Evolutionary conservation across 495 filamentous ascomycete species (phyloP).

Genomic region (Achaetomiella virescens): DNA sequence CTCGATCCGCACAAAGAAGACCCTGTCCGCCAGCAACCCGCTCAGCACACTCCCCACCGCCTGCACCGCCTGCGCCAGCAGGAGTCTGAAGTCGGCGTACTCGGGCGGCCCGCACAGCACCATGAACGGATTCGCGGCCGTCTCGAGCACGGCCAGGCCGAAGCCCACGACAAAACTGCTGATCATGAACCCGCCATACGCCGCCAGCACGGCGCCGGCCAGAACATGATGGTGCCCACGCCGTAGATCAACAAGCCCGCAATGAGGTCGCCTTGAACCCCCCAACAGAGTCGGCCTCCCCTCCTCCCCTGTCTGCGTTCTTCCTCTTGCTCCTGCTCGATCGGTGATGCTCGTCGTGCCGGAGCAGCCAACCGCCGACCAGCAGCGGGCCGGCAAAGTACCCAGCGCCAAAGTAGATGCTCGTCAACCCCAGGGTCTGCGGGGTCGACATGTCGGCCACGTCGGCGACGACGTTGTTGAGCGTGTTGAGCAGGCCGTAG

Average conservation of each 20-base stretch:
- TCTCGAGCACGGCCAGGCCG: conserved; percentile 66
- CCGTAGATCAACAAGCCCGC: conserved; percentile 60
- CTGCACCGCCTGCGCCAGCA: conserved; percentile 63
- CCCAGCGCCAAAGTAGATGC: conserved; percentile 44
- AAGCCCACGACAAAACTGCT: conserved; percentile 64
- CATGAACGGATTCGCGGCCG: conserved; percentile 55
- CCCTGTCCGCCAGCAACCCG: conserved; percentile 60
- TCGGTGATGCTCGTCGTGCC: conserved; percentile 47
- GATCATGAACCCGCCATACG: conserved; percentile 65
- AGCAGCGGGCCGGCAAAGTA: conserved; percentile 61
- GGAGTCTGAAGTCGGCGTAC: conserved; percentile 53
- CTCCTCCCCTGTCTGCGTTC: not conserved
- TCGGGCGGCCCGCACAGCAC: conserved; percentile 50
- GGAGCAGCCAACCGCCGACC: conserved; percentile 59
- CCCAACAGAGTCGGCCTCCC: conserved; percentile 21
- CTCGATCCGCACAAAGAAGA: conserved; percentile 48
- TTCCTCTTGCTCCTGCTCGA: conserved; percentile 7
- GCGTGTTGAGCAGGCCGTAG: conserved; percentile 62
- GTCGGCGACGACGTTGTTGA: conserved; percentile 10
- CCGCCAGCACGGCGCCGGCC: conserved; percentile 55
- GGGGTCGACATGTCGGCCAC: conserved; percentile 33
- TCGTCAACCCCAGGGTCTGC: conserved; percentile 29
- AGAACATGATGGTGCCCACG: conserved; percentile 60
- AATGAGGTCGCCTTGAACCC: conserved; percentile 59
- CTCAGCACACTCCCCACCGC: conserved; percentile 60